Conservation (phyloP, 257 asterid genomes). For the Solanum neorickii region DNA sequence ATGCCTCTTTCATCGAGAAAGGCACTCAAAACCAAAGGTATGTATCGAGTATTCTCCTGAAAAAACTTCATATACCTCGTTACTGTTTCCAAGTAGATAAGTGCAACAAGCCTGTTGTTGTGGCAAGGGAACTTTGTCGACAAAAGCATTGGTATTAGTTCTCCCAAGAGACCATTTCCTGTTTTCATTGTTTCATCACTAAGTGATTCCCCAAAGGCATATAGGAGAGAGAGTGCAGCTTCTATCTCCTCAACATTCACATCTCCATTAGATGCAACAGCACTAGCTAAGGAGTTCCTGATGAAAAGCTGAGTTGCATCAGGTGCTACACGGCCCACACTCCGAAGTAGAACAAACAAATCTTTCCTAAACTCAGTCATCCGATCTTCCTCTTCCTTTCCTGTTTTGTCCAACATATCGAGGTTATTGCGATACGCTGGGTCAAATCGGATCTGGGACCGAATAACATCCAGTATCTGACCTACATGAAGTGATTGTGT, state of each 20-base stretch:
- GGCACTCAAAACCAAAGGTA: conserved; percentile 61
- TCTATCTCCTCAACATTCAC: conserved; percentile 85
- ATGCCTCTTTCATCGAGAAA: conserved; percentile 96
- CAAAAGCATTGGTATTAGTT: conserved; percentile 69
- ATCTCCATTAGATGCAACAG: conserved; percentile 55
- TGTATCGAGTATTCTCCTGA: conserved; percentile 63
- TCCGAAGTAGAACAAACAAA: conserved; percentile 60
- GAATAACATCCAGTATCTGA: conserved; percentile 75
- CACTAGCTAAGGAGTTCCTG: conserved; percentile 51
- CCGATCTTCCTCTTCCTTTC: conserved; percentile 84
- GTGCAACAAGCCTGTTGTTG: conserved; percentile 83
- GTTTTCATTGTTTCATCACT: conserved; percentile 55
- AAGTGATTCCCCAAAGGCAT: conserved; percentile 80
- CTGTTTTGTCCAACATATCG: conserved; percentile 67
- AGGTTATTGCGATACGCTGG: conserved; percentile 58
- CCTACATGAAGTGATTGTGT: conserved; percentile 61
- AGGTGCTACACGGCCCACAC: conserved; percentile 82
- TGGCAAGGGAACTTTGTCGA: conserved; percentile 86
- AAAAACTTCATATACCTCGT: conserved; percentile 75
- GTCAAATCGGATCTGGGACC: conserved; percentile 51
- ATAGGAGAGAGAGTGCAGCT: conserved; percentile 83
- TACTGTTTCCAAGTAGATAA: conserved; percentile 76
- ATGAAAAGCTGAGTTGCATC: conserved; percentile 70
- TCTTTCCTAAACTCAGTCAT: conserved; percentile 91
- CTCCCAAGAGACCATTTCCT: conserved; percentile 61